A percentile compares a stretch with the other conserved stretches of the same genome.
Conservation (phyloP, 768 basidiomycete species). For the Polyporus arcularius region DNA sequence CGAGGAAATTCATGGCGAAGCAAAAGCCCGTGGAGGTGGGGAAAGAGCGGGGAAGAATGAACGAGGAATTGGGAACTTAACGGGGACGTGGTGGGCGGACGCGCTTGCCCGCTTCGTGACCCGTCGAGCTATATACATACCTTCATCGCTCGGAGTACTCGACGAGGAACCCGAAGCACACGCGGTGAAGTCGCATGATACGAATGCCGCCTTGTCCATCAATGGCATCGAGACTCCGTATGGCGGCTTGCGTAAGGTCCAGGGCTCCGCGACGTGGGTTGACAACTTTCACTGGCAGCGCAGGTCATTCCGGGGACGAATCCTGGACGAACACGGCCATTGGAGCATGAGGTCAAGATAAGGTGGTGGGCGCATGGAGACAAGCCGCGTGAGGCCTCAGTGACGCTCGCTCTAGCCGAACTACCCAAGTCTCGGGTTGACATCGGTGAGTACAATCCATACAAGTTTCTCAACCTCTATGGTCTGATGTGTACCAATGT, state of each 20-base stretch:
- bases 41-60: background rate
- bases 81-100: background rate
- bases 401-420: too few relatives aligned
- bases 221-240: background rate
- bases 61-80: background rate
- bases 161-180: background rate
- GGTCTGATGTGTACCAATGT: too few relatives aligned
- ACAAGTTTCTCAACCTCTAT: too few relatives aligned
- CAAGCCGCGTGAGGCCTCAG: too few relatives aligned
- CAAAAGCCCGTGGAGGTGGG: constrained; percentile 11
- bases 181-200: constrained; percentile 10
- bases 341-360: too few relatives aligned
- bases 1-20: constrained; percentile 20
- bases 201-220: constrained; percentile 3
- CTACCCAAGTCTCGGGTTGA: too few relatives aligned
- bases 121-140: background rate
- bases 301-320: constrained; percentile 7
- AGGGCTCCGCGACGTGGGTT: background rate
- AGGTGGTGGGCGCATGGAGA: too few relatives aligned
- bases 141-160: background rate
- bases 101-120: too few relatives aligned
- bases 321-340: too few relatives aligned
- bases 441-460: too few relatives aligned
- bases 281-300: constrained; percentile 4
- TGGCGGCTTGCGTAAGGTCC: constrained; percentile 3